Conservation (phyloP, 2,329 filamentous ascomycete species). For the Berkeleyomyces rouxiae region DNA sequence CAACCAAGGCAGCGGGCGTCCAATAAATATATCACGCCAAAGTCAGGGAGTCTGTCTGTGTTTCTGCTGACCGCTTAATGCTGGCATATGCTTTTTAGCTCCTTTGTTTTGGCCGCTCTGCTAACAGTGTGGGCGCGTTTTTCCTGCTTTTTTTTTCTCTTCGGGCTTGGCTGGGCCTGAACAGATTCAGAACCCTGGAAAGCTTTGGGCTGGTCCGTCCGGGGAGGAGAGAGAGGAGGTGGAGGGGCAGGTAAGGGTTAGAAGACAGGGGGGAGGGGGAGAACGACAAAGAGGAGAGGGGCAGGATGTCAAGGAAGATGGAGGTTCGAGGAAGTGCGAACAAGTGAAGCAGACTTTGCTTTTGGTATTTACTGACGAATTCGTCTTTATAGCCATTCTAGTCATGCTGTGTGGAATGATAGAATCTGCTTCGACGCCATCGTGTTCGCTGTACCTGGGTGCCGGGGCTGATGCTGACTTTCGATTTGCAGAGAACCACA, state of each 20-base stretch:
- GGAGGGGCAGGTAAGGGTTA: background rate
- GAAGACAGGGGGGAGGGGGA: background rate
- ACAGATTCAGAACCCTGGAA: background rate
- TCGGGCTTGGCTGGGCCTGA: background rate
- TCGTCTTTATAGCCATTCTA: too few species aligned
- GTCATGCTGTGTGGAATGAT: background rate
- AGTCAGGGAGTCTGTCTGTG: background rate
- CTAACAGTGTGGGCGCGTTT: background rate
- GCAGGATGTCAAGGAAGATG: background rate
- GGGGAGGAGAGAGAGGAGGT: background rate
- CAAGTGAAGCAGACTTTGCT: too few species aligned
- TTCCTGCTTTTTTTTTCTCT: background rate
- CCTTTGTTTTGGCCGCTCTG: background rate
- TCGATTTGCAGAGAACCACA: background rate
- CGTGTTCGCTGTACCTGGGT: background rate
- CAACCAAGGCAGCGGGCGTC: background rate
- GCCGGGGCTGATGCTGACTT: background rate
- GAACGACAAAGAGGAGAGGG: background rate
- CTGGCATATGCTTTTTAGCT: background rate
- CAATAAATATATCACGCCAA: conserved; percentile 1
- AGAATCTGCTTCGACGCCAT: background rate
- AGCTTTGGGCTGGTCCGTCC: background rate
- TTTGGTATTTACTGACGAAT: too few species aligned
- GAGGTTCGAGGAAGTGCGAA: background rate
- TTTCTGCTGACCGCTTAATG: background rate